These are phyloP conservation scores for Pleomassaria siparia DNA, from an alignment of 2,329 filamentous ascomycete genomes.

Conservation along the genomic window DNA sequence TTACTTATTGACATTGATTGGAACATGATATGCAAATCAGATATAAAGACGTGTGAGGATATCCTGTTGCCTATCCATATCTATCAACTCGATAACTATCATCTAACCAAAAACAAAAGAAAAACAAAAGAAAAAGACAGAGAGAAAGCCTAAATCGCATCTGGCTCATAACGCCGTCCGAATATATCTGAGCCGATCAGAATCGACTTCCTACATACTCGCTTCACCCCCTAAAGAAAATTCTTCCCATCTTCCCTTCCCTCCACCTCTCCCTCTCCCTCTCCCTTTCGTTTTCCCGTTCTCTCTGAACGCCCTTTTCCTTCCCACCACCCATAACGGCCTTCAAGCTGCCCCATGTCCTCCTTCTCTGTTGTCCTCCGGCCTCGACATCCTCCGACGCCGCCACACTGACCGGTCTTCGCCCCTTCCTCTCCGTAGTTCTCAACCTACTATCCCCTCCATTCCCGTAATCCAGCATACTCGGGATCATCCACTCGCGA, in stretches of 20 bases:
- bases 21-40: neutral
- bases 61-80: neutral
- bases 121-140: neutral
- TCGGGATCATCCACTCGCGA: conserved; percentile 19
- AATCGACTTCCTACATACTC: no score
- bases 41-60: neutral
- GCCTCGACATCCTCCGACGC: no score
- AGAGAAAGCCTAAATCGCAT: no score
- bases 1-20: no score
- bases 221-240: neutral
- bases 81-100: neutral
- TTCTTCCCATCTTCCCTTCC: neutral
- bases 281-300: no score
- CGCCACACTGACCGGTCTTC: conserved; percentile 14
- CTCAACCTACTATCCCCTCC: conserved; percentile 8
- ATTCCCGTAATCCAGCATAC: conserved; percentile 13
- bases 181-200: no score
- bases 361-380: conserved; percentile 12
- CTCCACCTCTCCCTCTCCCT: neutral
- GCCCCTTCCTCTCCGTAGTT: conserved; percentile 18
- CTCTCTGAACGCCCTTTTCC: no score
- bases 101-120: neutral
- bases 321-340: conserved; percentile 11
- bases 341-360: conserved; percentile 30
- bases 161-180: no score